phyloP scores from a whole-genome alignment of 2,329 filamentous ascomycete genomes.

The Colletotrichum sp. region DNA sequence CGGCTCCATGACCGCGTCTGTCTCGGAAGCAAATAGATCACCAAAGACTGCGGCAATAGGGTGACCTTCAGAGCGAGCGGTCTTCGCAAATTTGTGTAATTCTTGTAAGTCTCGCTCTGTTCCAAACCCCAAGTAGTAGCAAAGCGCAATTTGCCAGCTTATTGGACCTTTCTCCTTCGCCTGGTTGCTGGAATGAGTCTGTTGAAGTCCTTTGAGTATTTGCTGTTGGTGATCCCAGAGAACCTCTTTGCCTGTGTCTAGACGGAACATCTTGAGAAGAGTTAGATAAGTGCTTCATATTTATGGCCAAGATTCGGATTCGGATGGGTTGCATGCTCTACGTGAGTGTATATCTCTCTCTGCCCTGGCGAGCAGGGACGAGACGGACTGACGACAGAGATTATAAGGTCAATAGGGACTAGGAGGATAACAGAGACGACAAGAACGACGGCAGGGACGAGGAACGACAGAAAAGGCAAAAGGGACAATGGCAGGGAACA shows the following conservation, averaged over 20 bases:
- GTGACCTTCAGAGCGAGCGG: not conserved
- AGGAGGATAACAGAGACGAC: fast-evolving
- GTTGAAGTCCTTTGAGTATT: not conserved
- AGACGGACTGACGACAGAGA: not conserved
- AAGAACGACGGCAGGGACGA: not conserved
- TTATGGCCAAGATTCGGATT: too few relatives aligned
- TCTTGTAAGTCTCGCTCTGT: not conserved
- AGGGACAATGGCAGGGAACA: not conserved
- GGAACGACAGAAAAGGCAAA: not conserved
- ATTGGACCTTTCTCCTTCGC: not conserved
- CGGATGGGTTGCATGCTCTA: too few relatives aligned
- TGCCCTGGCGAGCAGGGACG: too few relatives aligned
- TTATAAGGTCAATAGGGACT: fast-evolving
- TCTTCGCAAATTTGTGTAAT: not conserved
- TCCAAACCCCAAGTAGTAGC: not conserved
- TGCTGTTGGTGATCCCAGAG: not conserved
- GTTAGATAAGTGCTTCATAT: not conserved
- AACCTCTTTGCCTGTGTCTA: not conserved
- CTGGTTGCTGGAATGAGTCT: not conserved
- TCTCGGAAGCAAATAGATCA: not conserved
- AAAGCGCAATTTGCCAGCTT: not conserved
- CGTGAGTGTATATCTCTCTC: too few relatives aligned
- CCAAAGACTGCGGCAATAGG: not conserved
- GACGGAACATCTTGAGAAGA: not conserved
- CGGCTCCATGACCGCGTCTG: fast-evolving